These are phyloP conservation scores for Arxiozyma telluris DNA, from an alignment of 1,139 yeast genomes.

Conservation along the genomic window DNA sequence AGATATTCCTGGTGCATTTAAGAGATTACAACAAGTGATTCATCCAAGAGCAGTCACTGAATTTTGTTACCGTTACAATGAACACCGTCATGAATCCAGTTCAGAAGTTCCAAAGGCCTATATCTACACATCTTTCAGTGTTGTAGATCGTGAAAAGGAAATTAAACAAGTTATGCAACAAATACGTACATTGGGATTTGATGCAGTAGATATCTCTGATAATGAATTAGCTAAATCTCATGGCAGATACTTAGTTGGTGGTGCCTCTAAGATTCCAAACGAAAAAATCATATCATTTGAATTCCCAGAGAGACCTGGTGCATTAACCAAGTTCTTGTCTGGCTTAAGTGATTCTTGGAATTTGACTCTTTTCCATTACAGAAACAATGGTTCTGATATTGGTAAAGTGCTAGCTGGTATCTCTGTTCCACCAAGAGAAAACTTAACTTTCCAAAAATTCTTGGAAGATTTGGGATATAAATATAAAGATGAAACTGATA, in stretches of 20 bases:
- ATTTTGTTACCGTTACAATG: slow-evolving; percentile 72
- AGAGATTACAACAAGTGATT: slow-evolving; percentile 60
- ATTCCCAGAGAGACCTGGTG: slow-evolving; percentile 97
- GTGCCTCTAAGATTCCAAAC: slow-evolving; percentile 55
- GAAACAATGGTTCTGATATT: slow-evolving; percentile 93
- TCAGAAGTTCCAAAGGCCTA: slow-evolving; percentile 47
- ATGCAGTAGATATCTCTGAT: slow-evolving; percentile 75
- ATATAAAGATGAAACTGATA: slow-evolving; percentile 74
- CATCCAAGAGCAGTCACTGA: slow-evolving; percentile 89
- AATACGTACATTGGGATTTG: slow-evolving; percentile 44
- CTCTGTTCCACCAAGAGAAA: slow-evolving; percentile 67
- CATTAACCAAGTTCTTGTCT: slow-evolving; percentile 68
- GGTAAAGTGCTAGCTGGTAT: slow-evolving; percentile 89
- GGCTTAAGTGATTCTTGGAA: slow-evolving; percentile 77
- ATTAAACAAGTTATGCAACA: slow-evolving; percentile 38
- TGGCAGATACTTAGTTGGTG: slow-evolving; percentile 93
- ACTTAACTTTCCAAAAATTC: slow-evolving; percentile 55
- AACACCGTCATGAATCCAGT: slow-evolving; percentile 34
- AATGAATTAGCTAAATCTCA: slow-evolving; percentile 94
- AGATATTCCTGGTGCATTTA: slow-evolving; percentile 84
- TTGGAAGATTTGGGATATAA: slow-evolving; percentile 67
- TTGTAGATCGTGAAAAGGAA: slow-evolving; percentile 58
- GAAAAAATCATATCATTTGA: slow-evolving; percentile 80
- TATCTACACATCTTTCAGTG: slow-evolving; percentile 81
- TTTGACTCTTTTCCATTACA: slow-evolving; percentile 85